Evolutionary conservation across 2,329 filamentous ascomycete genomes (phyloP), one percentile per base, ranked within the genome.

Genomic region (Penicillium sp.): DNA sequence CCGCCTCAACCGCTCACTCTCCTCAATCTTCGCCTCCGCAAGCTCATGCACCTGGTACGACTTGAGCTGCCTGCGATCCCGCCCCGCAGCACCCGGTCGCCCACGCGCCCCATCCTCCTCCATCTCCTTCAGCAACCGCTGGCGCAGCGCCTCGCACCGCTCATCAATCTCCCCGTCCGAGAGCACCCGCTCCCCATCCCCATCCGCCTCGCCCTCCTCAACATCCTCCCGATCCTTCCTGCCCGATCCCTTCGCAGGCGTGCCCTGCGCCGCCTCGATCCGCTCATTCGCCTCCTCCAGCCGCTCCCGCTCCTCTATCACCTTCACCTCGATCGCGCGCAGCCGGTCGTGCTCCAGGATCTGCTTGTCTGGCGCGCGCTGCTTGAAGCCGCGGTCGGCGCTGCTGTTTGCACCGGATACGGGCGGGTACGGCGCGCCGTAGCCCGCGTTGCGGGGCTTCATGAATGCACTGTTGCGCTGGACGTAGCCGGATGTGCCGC

Each of bases 401-500:
- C 80, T 81, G 25, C 67, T 65, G 20, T 58, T 59, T 3, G 54
- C 52, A 4, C 53, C 57, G 3, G 57, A 51, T 2, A 59, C 43
- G 2, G 64, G 60, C 14, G 82, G 79, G 67, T 94, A 95, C 0
- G 89, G 90, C 13, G 83, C 82, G 43, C 74, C 77, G 57, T 81
- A 79, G 33, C 65, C 68, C 17, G 60, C 47, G 70, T 94, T 88
- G 69, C 91, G 89, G 19, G 87, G 89, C 62, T 79, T 82, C 56
- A 96, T 81, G 62, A 91, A 83, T 13, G 93, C 93, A 23, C 89
- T 81, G 72, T 97, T 98, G 67, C 89, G 87, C 70, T 97, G 91
- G 41, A 98, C 91, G 65, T 97, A 97, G 63, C 93, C 93, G 1
- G 91, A 97, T 41, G 93, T 98, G 33, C 93, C 93, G 63, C 87